phyloP scores from a whole-genome alignment of 148 eudicot species.

The Suaeda aralocaspica region DNA sequence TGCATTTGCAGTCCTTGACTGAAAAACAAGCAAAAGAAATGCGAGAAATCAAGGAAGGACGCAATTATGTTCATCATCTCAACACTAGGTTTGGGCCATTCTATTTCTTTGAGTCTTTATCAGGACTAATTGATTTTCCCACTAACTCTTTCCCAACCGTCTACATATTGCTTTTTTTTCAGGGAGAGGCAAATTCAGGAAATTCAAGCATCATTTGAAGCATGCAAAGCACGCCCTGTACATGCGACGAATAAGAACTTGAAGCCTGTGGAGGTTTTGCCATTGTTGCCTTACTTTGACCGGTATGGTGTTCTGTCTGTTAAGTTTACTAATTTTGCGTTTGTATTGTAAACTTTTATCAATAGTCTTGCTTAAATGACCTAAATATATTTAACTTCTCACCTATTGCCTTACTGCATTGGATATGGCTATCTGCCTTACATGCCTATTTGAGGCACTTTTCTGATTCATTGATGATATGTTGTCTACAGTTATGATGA shows the following conservation, averaged over 20 bases:
- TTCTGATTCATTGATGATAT: constrained; percentile 23
- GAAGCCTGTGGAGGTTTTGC: constrained; percentile 77
- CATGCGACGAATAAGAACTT: constrained; percentile 71
- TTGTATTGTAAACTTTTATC: not conserved
- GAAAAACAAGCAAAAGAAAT: constrained; percentile 95
- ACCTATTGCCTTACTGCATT: constrained; percentile 1
- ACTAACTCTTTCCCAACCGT: not conserved
- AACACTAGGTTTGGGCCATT: constrained; percentile 55
- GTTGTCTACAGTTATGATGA: constrained; percentile 54
- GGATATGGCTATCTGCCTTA: not conserved
- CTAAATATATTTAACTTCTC: not conserved
- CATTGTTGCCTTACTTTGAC: constrained; percentile 80
- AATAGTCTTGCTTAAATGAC: not conserved
- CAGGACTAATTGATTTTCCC: not conserved
- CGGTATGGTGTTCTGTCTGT: constrained; percentile 44
- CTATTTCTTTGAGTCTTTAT: not conserved
- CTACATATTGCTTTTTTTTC: constrained; percentile 1
- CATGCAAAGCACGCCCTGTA: constrained; percentile 76
- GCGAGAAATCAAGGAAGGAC: constrained; percentile 67
- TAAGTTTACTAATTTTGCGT: not conserved
- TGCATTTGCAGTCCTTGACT: constrained; percentile 59
- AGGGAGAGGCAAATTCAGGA: constrained; percentile 84
- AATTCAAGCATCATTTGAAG: constrained; percentile 80
- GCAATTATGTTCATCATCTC: constrained; percentile 51
- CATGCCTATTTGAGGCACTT: not conserved